These are phyloP conservation scores for Jimgerdemannia flammicorona DNA, from an alignment of 192 early-diverging fungal species.

Conservation along the genomic window DNA sequence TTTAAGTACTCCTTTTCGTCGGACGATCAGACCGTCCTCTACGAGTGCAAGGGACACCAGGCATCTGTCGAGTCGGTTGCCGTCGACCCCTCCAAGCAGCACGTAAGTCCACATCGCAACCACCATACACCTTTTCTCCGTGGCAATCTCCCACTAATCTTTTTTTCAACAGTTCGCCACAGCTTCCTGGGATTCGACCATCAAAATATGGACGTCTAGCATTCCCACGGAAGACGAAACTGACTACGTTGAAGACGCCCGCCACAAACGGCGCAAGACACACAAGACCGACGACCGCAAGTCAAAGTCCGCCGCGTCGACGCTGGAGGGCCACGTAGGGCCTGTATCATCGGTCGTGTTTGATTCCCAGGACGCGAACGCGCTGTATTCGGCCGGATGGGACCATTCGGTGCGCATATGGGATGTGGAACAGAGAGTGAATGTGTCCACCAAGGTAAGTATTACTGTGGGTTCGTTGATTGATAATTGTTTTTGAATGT, in stretches of 20 bases:
- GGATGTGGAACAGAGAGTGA: constrained; percentile 78
- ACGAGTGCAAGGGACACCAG: constrained; percentile 77
- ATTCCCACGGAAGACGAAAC: constrained; percentile 44
- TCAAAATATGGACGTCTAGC: constrained; percentile 74
- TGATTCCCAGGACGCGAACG: constrained; percentile 53
- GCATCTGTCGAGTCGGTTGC: constrained; percentile 75
- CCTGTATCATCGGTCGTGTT: constrained; percentile 73
- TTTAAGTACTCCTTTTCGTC: constrained; percentile 33
- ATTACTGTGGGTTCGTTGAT: constrained; percentile 22
- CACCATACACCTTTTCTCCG: neutral
- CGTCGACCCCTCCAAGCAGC: constrained; percentile 46
- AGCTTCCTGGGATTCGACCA: constrained; percentile 72
- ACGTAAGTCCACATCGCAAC: constrained; percentile 19
- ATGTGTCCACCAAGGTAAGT: constrained; percentile 57
- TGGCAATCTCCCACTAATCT: neutral
- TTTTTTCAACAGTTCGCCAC: constrained; percentile 52
- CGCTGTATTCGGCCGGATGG: constrained; percentile 84
- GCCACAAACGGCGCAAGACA: constrained; percentile 16
- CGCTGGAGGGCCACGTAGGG: constrained; percentile 70
- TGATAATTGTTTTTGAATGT: neutral
- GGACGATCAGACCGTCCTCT: constrained; percentile 46
- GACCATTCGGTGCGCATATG: constrained; percentile 92
- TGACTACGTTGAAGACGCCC: constrained; percentile 17
- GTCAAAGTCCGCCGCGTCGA: constrained; percentile 26
- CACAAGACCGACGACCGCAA: constrained; percentile 26